These are phyloP conservation scores for Clonostachys chloroleuca DNA, from an alignment of 2,329 filamentous ascomycete genomes.

Conservation along the genomic window DNA sequence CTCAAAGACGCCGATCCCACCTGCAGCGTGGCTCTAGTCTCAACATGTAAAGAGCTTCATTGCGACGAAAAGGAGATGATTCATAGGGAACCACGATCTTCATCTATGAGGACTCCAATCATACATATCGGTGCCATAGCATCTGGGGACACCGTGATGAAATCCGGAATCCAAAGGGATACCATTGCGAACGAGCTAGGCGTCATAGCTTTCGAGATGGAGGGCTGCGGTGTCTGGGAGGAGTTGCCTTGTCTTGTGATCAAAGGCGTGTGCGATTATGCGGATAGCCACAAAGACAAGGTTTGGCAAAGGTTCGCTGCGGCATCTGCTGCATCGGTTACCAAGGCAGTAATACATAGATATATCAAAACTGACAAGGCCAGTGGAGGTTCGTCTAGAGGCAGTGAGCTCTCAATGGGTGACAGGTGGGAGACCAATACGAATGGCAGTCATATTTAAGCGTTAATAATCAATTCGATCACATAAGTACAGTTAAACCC, in stretches of 20 bases:
- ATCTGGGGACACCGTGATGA: slow-evolving; percentile 1
- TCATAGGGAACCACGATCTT: slow-evolving; percentile 1
- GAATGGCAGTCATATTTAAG: no score
- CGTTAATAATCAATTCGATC: no score
- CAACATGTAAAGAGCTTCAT: slow-evolving; percentile 15
- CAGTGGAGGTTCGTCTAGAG: no score
- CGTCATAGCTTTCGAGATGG: slow-evolving; percentile 20
- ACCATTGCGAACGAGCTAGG: not conserved
- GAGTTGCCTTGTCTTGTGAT: slow-evolving; percentile 27
- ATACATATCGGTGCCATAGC: not conserved
- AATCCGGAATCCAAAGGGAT: not conserved
- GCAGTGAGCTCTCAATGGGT: no score
- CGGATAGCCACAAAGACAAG: slow-evolving; percentile 12
- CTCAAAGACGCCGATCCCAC: slow-evolving; percentile 1
- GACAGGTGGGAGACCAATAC: no score
- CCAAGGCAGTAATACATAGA: slow-evolving; percentile 8
- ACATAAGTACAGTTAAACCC: no score
- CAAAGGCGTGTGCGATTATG: slow-evolving; percentile 29
- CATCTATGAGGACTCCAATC: not conserved
- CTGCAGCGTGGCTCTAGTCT: slow-evolving; percentile 11
- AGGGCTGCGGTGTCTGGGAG: slow-evolving; percentile 21
- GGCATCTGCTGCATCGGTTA: slow-evolving; percentile 23
- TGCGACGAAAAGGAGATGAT: slow-evolving; percentile 13
- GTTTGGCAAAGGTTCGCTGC: slow-evolving; percentile 32
- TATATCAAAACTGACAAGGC: not conserved